A percentile compares a stretch with the other conserved stretches of the same genome.
These are phyloP conservation scores for Nematocida minor DNA, from an alignment of 371 early-diverging fungal species.

Conservation along the genomic window DNA sequence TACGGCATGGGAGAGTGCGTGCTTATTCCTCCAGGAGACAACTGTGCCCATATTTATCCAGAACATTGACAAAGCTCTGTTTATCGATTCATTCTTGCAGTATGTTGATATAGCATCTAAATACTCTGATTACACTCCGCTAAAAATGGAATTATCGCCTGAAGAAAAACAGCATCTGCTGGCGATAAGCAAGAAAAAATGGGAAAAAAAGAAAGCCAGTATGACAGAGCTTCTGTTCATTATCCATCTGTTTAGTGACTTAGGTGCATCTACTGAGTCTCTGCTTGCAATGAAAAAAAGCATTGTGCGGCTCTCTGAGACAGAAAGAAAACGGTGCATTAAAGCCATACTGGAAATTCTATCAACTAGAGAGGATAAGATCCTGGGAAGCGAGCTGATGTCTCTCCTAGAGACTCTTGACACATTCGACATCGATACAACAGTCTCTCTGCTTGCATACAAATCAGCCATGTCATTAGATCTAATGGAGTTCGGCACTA, in stretches of 20 bases:
- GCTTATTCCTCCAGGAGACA: neutral
- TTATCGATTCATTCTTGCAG: neutral
- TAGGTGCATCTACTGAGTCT: neutral
- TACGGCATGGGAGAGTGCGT: neutral
- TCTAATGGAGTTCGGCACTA: neutral
- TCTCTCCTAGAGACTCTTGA: neutral
- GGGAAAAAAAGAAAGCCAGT: neutral
- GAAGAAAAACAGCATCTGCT: neutral
- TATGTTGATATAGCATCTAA: neutral
- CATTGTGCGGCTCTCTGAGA: neutral
- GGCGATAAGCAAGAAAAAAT: neutral
- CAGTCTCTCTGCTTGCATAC: neutral
- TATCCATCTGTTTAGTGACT: neutral
- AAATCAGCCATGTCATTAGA: neutral
- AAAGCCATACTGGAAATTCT: constrained; percentile 6
- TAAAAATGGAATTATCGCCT: neutral
- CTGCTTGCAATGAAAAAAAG: neutral
- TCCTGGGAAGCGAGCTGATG: neutral
- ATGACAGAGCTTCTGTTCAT: neutral
- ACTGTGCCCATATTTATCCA: neutral
- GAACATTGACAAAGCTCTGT: neutral
- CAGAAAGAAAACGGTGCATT: constrained; percentile 3
- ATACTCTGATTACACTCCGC: neutral
- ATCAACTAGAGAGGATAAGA: neutral
- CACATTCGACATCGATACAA: neutral